A percentile compares a stretch with the other conserved stretches of the same genome.
Conservation (phyloP, 1,284 basidiomycete species). For the Fomitopsis palustris region DNA sequence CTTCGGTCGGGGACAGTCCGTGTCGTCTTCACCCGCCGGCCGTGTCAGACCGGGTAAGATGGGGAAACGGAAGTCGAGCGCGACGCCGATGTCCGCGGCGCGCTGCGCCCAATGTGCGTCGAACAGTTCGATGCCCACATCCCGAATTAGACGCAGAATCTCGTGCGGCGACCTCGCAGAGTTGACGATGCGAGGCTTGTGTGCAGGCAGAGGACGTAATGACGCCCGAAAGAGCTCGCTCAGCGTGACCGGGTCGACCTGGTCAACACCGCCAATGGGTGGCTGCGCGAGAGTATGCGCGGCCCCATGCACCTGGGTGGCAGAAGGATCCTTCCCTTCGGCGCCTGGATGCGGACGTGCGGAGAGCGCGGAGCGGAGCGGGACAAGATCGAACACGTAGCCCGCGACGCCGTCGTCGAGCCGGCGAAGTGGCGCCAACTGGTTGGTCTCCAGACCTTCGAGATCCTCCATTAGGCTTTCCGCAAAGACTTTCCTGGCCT, state of each 20-base stretch:
- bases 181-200: conserved; percentile 62
- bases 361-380: conserved; percentile 38
- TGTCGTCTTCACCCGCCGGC: not conserved
- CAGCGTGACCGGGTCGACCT: conserved; percentile 6
- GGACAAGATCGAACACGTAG: conserved; percentile 65
- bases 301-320: not conserved
- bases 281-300: not conserved
- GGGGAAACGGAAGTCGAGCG: conserved; percentile 76
- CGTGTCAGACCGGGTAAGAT: conserved; percentile 20
- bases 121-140: conserved; percentile 71
- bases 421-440: conserved; percentile 44
- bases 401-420: conserved; percentile 68
- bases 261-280: not conserved
- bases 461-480: conserved; percentile 54
- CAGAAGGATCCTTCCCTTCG: not conserved
- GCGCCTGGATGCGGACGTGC: not conserved
- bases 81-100: conserved; percentile 64
- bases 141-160: conserved; percentile 58
- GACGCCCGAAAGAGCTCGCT: conserved; percentile 52
- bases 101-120: conserved; percentile 68
- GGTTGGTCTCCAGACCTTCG: conserved; percentile 50
- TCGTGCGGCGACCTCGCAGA: conserved; percentile 67
- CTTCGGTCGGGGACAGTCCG: conserved; percentile 7
- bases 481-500: conserved; percentile 64
- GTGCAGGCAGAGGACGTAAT: conserved; percentile 43